Base-by-base conservation (phyloP, 805 yeast species). In the Cyberlindnera subsufficiens region DNA sequence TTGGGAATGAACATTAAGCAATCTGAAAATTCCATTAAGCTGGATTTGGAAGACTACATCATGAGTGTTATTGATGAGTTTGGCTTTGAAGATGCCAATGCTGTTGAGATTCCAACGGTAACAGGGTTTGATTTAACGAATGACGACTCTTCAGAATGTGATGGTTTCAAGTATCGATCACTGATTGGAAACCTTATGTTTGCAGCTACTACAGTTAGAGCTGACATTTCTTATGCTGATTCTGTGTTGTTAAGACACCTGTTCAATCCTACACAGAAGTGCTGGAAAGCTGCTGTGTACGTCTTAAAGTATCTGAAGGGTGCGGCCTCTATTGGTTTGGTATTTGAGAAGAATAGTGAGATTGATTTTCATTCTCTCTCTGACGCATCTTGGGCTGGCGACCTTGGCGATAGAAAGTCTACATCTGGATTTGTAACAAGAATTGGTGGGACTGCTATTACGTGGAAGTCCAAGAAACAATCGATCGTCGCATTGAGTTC, bases 181-280 rank as follows among this genome's bases (percentile, higher is more conserved):
- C 6, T 42, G 14, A 30, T 42, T 37, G 45, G 45, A 2, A 42
- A 37, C 32, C 20, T 42, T 1, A 22, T 42, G 38, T 42, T 42
- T 37, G 45, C 42, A 5, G 22, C 41, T 3, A 14, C 31, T 13
- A 29, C 34, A 10, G 33, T 17, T 3, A 35, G 45, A 35, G 10
- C 22, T 19, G 45, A 42, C 18, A 42, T 42, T 16, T 4, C 39
- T 2, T 17, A 34, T 35, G 33, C 38, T 10, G 36, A 38, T 11
- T 30, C 35, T 1, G n/a, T 42, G 9, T 18, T 42, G 15, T 25
- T 33, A 2, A 39, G 45, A 19, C 4, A 9, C 8, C 11, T 42
- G 13, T 2, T 27, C 20, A 29, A 29, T 30, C 39, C 38, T 7
- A 39, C 32, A 14, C 17, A 14, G 25, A 19, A 22, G 10, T 30